Evolutionary conservation across 306 rosid species (phyloP).

Genomic region (Lagenaria siceraria): DNA sequence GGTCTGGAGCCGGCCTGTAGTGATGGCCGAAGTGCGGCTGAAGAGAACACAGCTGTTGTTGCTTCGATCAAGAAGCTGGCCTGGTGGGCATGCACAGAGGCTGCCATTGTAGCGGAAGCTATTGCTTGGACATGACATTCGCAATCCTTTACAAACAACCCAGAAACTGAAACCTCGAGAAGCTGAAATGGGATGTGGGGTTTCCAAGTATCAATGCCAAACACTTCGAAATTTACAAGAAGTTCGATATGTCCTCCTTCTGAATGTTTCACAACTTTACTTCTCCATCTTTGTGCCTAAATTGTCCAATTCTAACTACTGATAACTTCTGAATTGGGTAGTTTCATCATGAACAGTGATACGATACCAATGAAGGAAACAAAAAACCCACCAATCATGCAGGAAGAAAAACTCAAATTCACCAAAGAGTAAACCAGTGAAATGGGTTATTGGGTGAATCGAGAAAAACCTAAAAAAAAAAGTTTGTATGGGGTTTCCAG

Average conservation of each 20-base stretch:
- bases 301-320: neutral
- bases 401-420: neutral
- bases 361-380: neutral
- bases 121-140: slow-evolving; percentile 60
- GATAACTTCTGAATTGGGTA: neutral
- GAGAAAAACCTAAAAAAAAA: neutral
- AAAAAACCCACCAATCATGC: neutral
- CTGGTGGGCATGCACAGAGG: slow-evolving; percentile 71
- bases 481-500: neutral
- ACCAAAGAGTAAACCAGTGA: neutral
- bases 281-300: neutral
- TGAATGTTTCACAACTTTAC: neutral
- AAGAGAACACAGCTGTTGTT: slow-evolving; percentile 37
- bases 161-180: neutral
- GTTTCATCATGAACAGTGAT: neutral
- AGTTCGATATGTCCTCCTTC: neutral
- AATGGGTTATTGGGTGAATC: neutral
- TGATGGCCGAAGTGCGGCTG: slow-evolving; percentile 25
- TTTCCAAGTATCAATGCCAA: neutral
- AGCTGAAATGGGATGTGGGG: neutral
- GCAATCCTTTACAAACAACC: neutral
- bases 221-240: neutral
- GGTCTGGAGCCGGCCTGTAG: slow-evolving; percentile 37
- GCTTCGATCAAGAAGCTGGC: slow-evolving; percentile 29
- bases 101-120: slow-evolving; percentile 50